Base-by-base conservation (phyloP, 257 asterid genomes). In the Parsonsia alboflavescens region DNA sequence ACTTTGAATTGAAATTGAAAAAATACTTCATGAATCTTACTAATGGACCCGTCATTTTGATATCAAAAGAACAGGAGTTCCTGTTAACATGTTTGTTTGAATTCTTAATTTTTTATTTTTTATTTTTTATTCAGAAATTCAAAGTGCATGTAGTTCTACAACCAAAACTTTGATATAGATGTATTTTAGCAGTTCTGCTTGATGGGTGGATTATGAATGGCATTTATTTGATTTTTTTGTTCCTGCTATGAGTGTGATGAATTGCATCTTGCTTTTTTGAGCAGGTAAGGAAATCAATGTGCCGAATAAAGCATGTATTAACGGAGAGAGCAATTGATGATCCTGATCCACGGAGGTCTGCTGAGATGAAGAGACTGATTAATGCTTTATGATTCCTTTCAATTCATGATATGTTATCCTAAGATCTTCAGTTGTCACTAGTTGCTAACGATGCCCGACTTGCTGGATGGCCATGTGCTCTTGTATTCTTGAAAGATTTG, bases 261-360 rank as follows among this genome's bases (percentile, higher is more conserved):
- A 13, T 62, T 12, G 19, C 3, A 11, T 50, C 13, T n/a, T 50
- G 7, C 44, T 22, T 48, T 50, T 10, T 36, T 39, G 24, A 36
- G 74, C 91, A 93, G 98, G 97, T 94, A 48, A 82, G 93, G 63
- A 93, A 89, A 80, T 87, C 98, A 28, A 93, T 91, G 97, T 91
- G 98, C 84, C 89, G 98, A 54, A 86, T 94, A 81, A 94, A 94
- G 80, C 98, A 94, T 28, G 97, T 92, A 36, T 88, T 92, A 15
- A 95, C 98, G 0, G 97, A 94, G 90, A 89, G 99, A 88, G 99
- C 99, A 21, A 88, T 92, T 41, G 97, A 83, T 44, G 99, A 95
- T 82, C 78, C 97, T 8, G 99, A 95, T 80, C 91, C 94, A 15
- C 83, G 98, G 83, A 86, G 97, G 80, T 92, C 98, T 17, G 79